A percentile compares a stretch with the other conserved stretches of the same genome.
These are phyloP conservation scores for Coemansia sp. DNA, from an alignment of 192 early-diverging fungal species.

Conservation along the genomic window DNA sequence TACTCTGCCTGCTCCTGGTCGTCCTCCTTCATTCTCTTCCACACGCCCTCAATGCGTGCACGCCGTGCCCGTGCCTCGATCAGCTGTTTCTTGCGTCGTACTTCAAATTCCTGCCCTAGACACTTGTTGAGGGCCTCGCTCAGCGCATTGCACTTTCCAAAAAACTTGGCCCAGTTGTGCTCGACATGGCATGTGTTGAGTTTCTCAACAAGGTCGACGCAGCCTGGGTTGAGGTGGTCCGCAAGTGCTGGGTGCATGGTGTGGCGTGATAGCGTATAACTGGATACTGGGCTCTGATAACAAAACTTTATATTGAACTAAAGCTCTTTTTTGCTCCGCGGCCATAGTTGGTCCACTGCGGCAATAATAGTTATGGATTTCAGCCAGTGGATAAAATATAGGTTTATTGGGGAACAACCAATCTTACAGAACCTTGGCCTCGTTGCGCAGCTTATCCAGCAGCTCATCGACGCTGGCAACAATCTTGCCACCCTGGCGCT, in stretches of 20 bases:
- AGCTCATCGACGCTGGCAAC: constrained; percentile 93
- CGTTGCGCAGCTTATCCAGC: constrained; percentile 83
- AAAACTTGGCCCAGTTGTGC: constrained; percentile 47
- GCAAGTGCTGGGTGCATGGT: constrained; percentile 50
- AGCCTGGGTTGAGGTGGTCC: constrained; percentile 52
- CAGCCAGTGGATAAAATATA: background rate
- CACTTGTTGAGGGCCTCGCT: constrained; percentile 54
- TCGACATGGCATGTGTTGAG: constrained; percentile 48
- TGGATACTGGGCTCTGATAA: background rate
- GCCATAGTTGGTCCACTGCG: background rate
- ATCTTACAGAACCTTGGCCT: constrained; percentile 69
- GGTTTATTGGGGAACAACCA: background rate
- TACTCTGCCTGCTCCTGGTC: constrained; percentile 34
- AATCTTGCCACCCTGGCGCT: constrained; percentile 87
- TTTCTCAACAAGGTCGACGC: constrained; percentile 40
- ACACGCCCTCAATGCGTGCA: constrained; percentile 24
- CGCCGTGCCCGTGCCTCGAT: constrained; percentile 41
- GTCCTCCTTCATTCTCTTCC: constrained; percentile 31
- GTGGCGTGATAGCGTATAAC: background rate
- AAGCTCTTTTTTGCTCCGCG: background rate
- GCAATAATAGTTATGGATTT: background rate
- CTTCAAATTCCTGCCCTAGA: constrained; percentile 42
- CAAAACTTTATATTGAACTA: background rate
- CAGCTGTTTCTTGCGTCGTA: constrained; percentile 47
- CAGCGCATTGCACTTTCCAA: constrained; percentile 55